Base-by-base conservation (phyloP, 2,329 filamentous ascomycete species). In the Xylaria sp. region DNA sequence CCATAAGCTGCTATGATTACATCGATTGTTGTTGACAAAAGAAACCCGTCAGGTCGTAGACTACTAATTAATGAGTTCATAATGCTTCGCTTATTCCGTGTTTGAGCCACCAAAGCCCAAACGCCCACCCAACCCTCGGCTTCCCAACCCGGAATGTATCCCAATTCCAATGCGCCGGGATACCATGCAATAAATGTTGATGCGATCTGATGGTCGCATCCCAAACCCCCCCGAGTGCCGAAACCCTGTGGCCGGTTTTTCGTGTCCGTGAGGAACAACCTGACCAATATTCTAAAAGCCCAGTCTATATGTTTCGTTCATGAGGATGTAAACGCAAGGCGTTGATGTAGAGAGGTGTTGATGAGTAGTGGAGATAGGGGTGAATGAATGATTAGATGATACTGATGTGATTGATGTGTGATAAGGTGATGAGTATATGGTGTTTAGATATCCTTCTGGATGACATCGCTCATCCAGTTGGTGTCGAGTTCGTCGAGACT, bases 391-490 rank as follows among this genome's bases (percentile, higher is more conserved):
- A 36, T 57, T 25, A 56, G 53, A 39, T 57, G 18, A 41, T 39
- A 6, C 10, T 39, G 23, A 30, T 36, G 13, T 41, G 20, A 18
- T 39, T 41, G 20, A 18, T 39, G 20, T 8, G 45, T 41, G 46
- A 36, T 28, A 23, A 32, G 36, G 55, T 56, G 20, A 12, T 60
- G 39, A 55, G 18, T 8, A 46, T 23, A 20, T 4, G 4, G 4
- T n/a, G 34, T 20, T 20, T 65, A 65, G 13, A 66, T n/a, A 4
- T 23, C n/a, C 45, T 67, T 69, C 18, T 57, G 57, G 69, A 87
- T 85, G 28, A 81, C 78, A 36, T 83, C 81, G 12, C 82, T 83
- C 75, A 87, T 84, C 84, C 85, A 87, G 62, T 83, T 80, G 68
- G 87, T 77, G 74, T 87, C 86, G 8, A 83, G 68, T 34, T 81